Evolutionary conservation across 1,284 basidiomycete species (phyloP), one percentile per base, ranked within the genome.

Genomic region (Moesziomyces globuligerus): DNA sequence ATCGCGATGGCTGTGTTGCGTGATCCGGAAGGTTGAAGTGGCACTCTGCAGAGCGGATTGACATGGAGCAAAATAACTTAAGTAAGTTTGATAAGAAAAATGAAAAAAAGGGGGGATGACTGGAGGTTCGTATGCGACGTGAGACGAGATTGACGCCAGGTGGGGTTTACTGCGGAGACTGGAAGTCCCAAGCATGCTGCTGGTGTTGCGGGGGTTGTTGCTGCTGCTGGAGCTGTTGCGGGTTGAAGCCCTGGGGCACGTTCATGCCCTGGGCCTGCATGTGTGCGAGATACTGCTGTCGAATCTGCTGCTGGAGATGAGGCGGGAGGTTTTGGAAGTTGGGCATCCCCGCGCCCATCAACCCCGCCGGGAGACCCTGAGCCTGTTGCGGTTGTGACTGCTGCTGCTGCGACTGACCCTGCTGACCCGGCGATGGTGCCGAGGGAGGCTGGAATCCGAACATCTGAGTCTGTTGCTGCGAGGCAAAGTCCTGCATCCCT

Each of bases 231-330:
- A 24, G 34, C 21, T 40, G 36, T 29, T 49, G 37, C 29, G 46
- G 47, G 20, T 41, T 42, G 32, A 47, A 52, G 0, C 58, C 46
- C 18, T 46, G 48, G 21, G 61, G 59, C 23, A 45, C 36, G 9
- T 48, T 50, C 15, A 39, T 46, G 6, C 49, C 46, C 21, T 60
- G 54, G 20, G 41, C 34, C 44, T 54, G 69, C 43, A 72, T 39
- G 8, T 72, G 69, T 5, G 58, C 62, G 47, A 66, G 48, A 37
- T 71, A 71, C 60, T 73, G 71, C 43, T 73, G 66, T 13, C 61
- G 53, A 8, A 73, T 60, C 49, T 70, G 66, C 37, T 70, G 66
- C 47, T 73, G 71, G 29, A 73, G 13, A 36, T 70, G 65, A 18
- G 71, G 71, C 7, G 71, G 66, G 24, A 73, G 39, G 25, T 56